Conservation (phyloP, 805 yeast genomes). For the Barnettozyma siamensis region DNA sequence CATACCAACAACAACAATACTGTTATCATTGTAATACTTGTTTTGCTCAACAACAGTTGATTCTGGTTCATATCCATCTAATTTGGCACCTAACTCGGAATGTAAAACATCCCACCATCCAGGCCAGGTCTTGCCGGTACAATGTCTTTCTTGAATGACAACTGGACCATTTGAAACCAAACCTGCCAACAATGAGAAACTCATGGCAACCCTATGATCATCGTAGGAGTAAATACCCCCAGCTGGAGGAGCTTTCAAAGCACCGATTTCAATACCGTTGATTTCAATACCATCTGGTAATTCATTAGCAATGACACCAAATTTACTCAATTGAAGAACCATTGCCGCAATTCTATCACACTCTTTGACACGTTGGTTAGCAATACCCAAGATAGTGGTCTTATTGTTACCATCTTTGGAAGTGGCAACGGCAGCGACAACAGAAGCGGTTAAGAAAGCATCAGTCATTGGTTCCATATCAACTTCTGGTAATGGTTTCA, state of each 20-base stretch:
- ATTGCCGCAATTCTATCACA: slow-evolving; percentile 95
- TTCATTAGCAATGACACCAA: slow-evolving; percentile 82
- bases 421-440: slow-evolving; percentile 89
- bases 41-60: slow-evolving; percentile 13
- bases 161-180: slow-evolving; percentile 49
- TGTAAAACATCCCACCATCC: slow-evolving; percentile 98
- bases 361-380: slow-evolving; percentile 96
- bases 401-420: slow-evolving; percentile 35
- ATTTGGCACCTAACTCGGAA: slow-evolving; percentile 51
- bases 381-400: slow-evolving; percentile 89
- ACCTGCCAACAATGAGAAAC: slow-evolving; percentile 84
- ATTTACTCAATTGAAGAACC: slow-evolving; percentile 82
- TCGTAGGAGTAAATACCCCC: slow-evolving; percentile 75
- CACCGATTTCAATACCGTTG: slow-evolving; percentile 53
- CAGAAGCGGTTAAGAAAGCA: slow-evolving; percentile 94
- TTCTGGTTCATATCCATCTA: slow-evolving; percentile 69
- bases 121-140: slow-evolving; percentile 99
- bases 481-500: slow-evolving; percentile 66
- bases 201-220: slow-evolving; percentile 98
- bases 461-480: slow-evolving; percentile 99
- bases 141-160: slow-evolving; percentile 75
- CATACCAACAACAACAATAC: slow-evolving; percentile 87
- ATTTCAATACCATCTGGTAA: slow-evolving; percentile 90
- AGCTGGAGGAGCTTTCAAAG: slow-evolving; percentile 50
- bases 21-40: slow-evolving; percentile 34